Evolutionary conservation across 495 filamentous ascomycete genomes (phyloP).

Genomic region (Penicillium steckii): DNA sequence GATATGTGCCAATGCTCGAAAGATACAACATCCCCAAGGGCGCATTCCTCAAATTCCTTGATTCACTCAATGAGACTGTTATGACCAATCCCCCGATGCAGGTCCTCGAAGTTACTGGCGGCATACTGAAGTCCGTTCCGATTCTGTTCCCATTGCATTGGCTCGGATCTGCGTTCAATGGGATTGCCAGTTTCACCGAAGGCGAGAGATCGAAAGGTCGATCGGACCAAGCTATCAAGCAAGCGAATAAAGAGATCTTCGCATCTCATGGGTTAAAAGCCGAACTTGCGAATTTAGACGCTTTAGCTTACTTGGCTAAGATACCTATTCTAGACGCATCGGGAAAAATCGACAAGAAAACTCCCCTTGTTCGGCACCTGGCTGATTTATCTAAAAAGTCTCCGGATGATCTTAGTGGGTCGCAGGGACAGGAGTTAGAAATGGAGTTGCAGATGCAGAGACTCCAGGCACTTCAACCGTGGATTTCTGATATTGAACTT

Average conservation of each 20-base stretch:
- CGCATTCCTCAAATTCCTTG: conserved; percentile 27
- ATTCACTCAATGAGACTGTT: conserved; percentile 30
- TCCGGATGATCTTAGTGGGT: not conserved
- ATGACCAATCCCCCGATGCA: conserved; percentile 32
- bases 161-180: conserved; percentile 25
- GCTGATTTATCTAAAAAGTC: not conserved
- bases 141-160: conserved; percentile 30
- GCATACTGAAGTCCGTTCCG: conserved; percentile 29
- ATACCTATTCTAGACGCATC: conserved; percentile 27
- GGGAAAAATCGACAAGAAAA: conserved; percentile 20
- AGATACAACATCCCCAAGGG: conserved; percentile 24
- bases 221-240: conserved; percentile 23
- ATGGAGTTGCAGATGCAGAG: conserved; percentile 18
- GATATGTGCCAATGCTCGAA: conserved; percentile 25
- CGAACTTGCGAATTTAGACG: conserved; percentile 25
- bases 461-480: conserved; percentile 19
- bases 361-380: conserved; percentile 19
- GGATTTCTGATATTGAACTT: conserved; percentile 28
- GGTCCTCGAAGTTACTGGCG: conserved; percentile 33
- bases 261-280: conserved; percentile 22
- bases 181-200: conserved; percentile 23
- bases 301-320: conserved; percentile 24
- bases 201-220: conserved; percentile 27
- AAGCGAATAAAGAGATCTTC: conserved; percentile 32
- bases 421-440: not conserved